Base-by-base conservation (phyloP, 305 asterid species). In the Fraxinus floribunda region DNA sequence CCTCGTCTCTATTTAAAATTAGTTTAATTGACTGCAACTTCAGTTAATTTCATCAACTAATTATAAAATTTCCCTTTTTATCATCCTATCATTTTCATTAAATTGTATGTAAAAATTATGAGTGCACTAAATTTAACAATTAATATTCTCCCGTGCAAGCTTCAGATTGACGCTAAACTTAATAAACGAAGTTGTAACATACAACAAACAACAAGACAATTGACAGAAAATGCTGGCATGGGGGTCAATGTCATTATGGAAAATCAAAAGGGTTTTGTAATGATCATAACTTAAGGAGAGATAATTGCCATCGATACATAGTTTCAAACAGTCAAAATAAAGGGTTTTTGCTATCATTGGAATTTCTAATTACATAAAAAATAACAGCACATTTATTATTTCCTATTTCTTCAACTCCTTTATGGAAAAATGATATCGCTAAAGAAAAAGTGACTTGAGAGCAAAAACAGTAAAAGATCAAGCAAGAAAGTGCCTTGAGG, bases 11-110 rank as follows among this genome's bases (percentile, higher is more conserved):
- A 34, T 20, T 7, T 6, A 20, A 73, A 22, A 80, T 52, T 60
- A 71, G 46, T 15, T 66, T 34, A 83, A 80, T 76, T 7, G 46
- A 80, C 32, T 49, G 75, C 80, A 75, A 74, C 7, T 41, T 80
- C 9, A 60, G 77, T 11, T 38, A 38, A 75, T 75, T 18, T 75
- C 72, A 44, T 66, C 60, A 26, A 39, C 18, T 74, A 29, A 64
- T 9, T 70, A 38, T 35, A 64, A 30, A 81, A 79, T 38, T 49
- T 49, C 78, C 74, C 32, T 22, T 16, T 5, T 29, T 26, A 80
- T 34, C 78, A 18, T 79, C 68, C 79, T 55, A 38, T 70, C 60
- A 39, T 78, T 20, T 57, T 30, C 66, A 9, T 72, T 41, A 22
- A n/a, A 55, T 55, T n/a, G 24, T n/a, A 24, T 64, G 9, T 26